These are phyloP conservation scores for Pseudogymnoascus sp. DNA, from an alignment of 2,329 filamentous ascomycete species.

Conservation along the genomic window DNA sequence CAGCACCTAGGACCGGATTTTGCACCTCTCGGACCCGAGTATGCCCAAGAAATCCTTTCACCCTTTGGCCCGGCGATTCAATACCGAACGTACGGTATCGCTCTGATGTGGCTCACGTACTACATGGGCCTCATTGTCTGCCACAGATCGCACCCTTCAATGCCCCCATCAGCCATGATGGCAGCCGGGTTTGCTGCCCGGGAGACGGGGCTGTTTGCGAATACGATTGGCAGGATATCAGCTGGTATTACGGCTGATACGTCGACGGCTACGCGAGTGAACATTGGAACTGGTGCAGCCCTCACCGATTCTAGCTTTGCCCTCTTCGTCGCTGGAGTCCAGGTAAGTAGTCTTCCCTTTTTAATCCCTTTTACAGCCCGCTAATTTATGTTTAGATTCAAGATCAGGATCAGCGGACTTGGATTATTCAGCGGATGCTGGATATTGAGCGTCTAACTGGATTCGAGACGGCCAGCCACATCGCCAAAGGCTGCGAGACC, in stretches of 20 bases:
- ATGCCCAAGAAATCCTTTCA: constrained; percentile 52
- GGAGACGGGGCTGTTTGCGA: constrained; percentile 64
- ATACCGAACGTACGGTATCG: constrained; percentile 82
- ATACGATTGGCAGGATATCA: constrained; percentile 70
- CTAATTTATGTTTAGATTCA: constrained; percentile 49
- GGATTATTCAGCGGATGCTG: constrained; percentile 66
- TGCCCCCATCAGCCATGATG: constrained; percentile 86
- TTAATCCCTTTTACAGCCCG: background rate
- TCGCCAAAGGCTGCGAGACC: constrained; percentile 77
- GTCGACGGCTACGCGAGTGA: constrained; percentile 48
- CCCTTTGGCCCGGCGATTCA: constrained; percentile 78
- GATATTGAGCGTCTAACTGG: constrained; percentile 75
- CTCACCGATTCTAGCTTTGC: constrained; percentile 77
- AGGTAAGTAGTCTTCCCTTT: constrained; percentile 37
- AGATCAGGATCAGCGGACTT: constrained; percentile 64
- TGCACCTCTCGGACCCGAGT: constrained; percentile 64
- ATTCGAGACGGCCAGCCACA: constrained; percentile 76
- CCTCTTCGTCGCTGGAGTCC: constrained; percentile 79
- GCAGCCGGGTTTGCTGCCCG: constrained; percentile 71
- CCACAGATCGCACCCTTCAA: constrained; percentile 75
- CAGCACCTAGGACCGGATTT: constrained; percentile 66
- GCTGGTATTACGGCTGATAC: constrained; percentile 56
- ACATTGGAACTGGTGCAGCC: constrained; percentile 70
- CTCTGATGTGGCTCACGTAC: constrained; percentile 79
- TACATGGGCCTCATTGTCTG: constrained; percentile 79